Conservation (phyloP, 176 grass and related monocot genomes). For the Oryza longistaminata region DNA sequence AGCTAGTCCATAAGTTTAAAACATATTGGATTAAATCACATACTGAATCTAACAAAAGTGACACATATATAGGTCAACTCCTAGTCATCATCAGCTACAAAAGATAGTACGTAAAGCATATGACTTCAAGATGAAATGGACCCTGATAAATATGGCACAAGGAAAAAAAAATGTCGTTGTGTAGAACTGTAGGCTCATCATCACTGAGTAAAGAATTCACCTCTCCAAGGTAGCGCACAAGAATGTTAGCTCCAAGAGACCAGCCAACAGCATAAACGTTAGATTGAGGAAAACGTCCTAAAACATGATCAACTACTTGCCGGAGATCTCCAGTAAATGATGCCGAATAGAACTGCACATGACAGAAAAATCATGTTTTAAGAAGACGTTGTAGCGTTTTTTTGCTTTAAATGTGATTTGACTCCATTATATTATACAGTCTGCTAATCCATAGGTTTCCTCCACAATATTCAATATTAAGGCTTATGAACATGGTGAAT, state of each 20-base stretch:
- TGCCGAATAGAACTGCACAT: slow-evolving; percentile 83
- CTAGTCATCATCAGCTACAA: neutral
- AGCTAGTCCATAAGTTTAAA: neutral
- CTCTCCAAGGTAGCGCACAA: slow-evolving; percentile 94
- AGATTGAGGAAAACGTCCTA: slow-evolving; percentile 57
- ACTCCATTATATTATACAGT: neutral
- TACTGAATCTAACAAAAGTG: neutral
- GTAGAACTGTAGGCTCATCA: neutral
- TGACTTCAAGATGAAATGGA: slow-evolving; percentile 1
- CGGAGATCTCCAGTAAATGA: slow-evolving; percentile 92
- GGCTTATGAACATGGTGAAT: slow-evolving; percentile 10
- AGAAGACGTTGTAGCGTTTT: neutral
- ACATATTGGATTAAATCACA: neutral
- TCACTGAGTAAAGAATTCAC: slow-evolving; percentile 36
- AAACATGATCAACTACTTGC: slow-evolving; percentile 69
- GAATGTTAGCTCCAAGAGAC: slow-evolving; percentile 99
- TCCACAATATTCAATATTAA: slow-evolving; percentile 9
- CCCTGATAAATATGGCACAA: neutral
- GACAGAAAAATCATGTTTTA: slow-evolving; percentile 31
- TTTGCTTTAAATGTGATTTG: neutral
- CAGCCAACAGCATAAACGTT: slow-evolving; percentile 85
- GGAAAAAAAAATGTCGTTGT: neutral
- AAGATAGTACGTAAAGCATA: slow-evolving; percentile 4
- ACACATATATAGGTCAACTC: slow-evolving; percentile 8
- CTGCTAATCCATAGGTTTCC: slow-evolving; percentile 3